Evolutionary conservation across 1,284 basidiomycete genomes (phyloP), one percentile per base, ranked within the genome.

Genomic region (Cutaneotrichosporon curvatum): DNA sequence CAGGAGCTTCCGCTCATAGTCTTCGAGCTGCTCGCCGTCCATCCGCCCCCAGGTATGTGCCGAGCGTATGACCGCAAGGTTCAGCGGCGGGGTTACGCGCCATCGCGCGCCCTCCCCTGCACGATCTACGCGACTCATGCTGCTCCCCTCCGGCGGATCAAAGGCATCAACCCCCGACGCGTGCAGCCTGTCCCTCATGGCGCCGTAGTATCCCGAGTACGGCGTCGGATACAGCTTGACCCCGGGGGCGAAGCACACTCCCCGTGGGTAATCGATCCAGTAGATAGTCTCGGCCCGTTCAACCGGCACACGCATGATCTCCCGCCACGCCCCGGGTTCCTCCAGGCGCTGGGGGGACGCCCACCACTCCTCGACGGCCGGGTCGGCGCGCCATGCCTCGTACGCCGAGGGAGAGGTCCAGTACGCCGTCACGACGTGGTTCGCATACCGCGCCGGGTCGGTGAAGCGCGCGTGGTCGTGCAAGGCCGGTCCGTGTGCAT

Each of bases 171-270:
- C 7, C 3, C 32, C 47, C 20, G 41, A 40, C 3, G 10, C n/a
- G 3, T 9, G n/a, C 8, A 50, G 37, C 9, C 48, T 43, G 44
- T 50, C 48, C 8, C 48, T 43, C 48, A 50, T 50, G 32, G 48
- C 48, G 4, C 48, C 48, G 19, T 50, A 50, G 40, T 50, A 50
- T 33, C 48, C 48, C 40, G 43, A 50, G 40, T 50, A 50, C 28
- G 48, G 48, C n/a, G 48, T 50, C 3, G 48, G 48, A 25, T 50
- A 50, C 10, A 50, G 16, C 37, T 23, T 23, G 4, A 45, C 37
- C 18, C 25, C 25, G 8, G 37, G 18, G 25, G 45, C 44, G 19
- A 16, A 23, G 40, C 38, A 43, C 12, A 42, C 18, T 8, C 44
- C 48, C 35, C 44, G 43, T 1, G 44, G 48, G 9, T 43, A 50